These are phyloP conservation scores for Amphichorda felina DNA, from an alignment of 2,329 filamentous ascomycete genomes.

Conservation along the genomic window DNA sequence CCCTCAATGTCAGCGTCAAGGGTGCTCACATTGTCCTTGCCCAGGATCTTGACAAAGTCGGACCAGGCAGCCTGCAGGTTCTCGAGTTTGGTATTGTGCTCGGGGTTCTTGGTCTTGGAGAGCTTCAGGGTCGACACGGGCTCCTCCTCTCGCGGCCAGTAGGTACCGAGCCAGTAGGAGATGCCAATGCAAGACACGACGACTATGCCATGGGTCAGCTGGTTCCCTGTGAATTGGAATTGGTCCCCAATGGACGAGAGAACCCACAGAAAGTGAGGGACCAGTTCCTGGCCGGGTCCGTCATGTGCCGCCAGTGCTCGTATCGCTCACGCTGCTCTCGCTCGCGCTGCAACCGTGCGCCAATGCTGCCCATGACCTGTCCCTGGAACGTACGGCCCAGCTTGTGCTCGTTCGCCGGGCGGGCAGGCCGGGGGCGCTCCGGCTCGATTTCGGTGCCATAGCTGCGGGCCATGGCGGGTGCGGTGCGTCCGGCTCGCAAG, in stretches of 20 bases:
- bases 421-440: slow-evolving; percentile 16
- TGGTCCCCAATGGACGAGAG: too few relatives aligned
- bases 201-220: slow-evolving; percentile 21
- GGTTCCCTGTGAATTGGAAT: slow-evolving; percentile 4
- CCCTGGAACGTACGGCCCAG: slow-evolving; percentile 37
- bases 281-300: slow-evolving; percentile 31
- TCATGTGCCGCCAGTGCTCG: slow-evolving; percentile 25
- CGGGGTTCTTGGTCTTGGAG: slow-evolving; percentile 32
- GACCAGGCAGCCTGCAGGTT: slow-evolving; percentile 60
- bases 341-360: slow-evolving; percentile 41
- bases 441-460: slow-evolving; percentile 24
- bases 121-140: slow-evolving; percentile 49
- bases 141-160: slow-evolving; percentile 36
- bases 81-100: slow-evolving; percentile 45
- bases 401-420: slow-evolving; percentile 23
- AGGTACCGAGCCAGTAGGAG: slow-evolving; percentile 48
- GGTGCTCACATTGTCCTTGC: slow-evolving; percentile 54
- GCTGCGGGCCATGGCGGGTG: slow-evolving; percentile 1
- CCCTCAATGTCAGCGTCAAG: slow-evolving; percentile 37
- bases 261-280: slow-evolving; percentile 42
- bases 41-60: slow-evolving; percentile 54
- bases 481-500: slow-evolving; percentile 3
- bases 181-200: slow-evolving; percentile 37
- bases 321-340: slow-evolving; percentile 40
- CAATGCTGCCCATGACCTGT: slow-evolving; percentile 48